phyloP scores from a whole-genome alignment of 2,329 filamentous ascomycete genomes.

The Pseudocercospora macadamiae region DNA sequence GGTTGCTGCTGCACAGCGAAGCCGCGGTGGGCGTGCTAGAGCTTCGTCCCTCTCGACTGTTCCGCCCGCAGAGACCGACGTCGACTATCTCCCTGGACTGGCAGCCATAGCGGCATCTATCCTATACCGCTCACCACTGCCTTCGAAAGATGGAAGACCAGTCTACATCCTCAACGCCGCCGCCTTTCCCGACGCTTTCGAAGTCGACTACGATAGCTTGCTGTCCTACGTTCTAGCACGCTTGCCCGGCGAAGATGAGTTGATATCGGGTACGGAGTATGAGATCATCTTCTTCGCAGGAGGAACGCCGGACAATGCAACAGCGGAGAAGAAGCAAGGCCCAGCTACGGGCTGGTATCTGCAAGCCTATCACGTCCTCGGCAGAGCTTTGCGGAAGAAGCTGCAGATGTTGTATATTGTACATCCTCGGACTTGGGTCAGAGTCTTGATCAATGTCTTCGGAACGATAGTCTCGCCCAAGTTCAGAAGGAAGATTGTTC shows the following conservation, averaged over 20 bases:
- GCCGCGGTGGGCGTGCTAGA: constrained; percentile 28
- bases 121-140: constrained; percentile 57
- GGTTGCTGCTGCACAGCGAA: constrained; percentile 33
- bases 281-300: constrained; percentile 62
- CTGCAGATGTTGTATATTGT: constrained; percentile 61
- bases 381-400: constrained; percentile 58
- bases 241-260: constrained; percentile 58
- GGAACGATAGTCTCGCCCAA: constrained; percentile 61
- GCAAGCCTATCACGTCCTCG: constrained; percentile 60
- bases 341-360: constrained; percentile 61
- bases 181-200: constrained; percentile 58
- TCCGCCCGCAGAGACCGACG: constrained; percentile 48
- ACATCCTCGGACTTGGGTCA: constrained; percentile 60
- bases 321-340: constrained; percentile 48
- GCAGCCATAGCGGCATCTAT: constrained; percentile 56
- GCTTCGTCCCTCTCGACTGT: constrained; percentile 51
- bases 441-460: constrained; percentile 59
- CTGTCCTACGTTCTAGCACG: constrained; percentile 59
- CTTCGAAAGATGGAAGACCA: constrained; percentile 53
- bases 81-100: constrained; percentile 53
- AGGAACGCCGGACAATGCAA: constrained; percentile 51
- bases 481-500: constrained; percentile 60
- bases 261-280: constrained; percentile 57
- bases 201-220: constrained; percentile 58
- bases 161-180: constrained; percentile 60